Base-by-base conservation (phyloP, 2,329 filamentous ascomycete species). In the Macrophomina tecta region DNA sequence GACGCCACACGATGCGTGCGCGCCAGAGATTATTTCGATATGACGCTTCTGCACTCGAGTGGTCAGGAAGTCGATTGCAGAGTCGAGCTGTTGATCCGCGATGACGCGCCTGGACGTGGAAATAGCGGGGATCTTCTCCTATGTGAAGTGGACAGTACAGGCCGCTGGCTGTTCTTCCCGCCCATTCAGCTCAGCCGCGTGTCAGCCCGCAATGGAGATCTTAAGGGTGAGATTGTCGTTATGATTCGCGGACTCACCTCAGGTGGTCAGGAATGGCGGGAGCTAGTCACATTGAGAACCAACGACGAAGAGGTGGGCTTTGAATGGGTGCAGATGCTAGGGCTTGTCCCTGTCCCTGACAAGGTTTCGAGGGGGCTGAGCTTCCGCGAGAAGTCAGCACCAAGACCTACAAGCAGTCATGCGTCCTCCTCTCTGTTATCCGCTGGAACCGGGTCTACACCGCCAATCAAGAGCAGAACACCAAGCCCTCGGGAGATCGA, bases 241-340 rank as follows among this genome's bases (percentile, higher is more conserved):
- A 97, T 98, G 94, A 85, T 97, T 65, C 89, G 93, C 67, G 93
- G 93, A 48, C 82, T 82, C 69, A 86, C 87, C 45, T 86, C 84
- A 7, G 82, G 83, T 55, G 82, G 83, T 28, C 79, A 85, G 63
- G 88, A 91, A 70, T 98, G 94, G 94, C 89, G 89, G 69, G 94
- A 99, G 79, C 82, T 97, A 6, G 82, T 98, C 67, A 90, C 88
- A n/a, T 83, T 98, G 16, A 86, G 84, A 9, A 88, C 91, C 2
- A 90, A 94, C 64, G 88, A 92, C 74, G 90, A 93, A 69, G 89
- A 92, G 66, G 89, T 93, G 68, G 89, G 90, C 5, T 81, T 87
- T 16, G 95, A 98, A 78, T 99, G 95, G 95, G 82, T 97, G 45
- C 86, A 91, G 46, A 92, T 97, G 79, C 81, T 98, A n/a, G 88